Evolutionary conservation across 106 monocot species (phyloP), one percentile per base, ranked within the genome.

Genomic region (Triglochin maritima): DNA sequence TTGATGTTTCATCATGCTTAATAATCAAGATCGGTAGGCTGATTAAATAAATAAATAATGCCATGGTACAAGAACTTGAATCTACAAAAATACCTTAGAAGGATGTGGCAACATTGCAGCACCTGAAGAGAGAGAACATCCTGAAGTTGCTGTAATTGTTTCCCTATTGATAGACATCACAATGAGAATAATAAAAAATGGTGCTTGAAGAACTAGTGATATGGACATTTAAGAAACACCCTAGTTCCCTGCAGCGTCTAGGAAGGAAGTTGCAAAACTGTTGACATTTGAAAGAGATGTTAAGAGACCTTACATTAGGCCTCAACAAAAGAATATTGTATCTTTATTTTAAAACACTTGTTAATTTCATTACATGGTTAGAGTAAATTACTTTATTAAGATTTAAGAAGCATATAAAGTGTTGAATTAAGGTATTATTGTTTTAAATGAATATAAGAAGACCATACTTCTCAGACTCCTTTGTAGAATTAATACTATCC

Each of bases 41-140:
- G n/a, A 15, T 15, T 14, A 9, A 44, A 56, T 43, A 7, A 56
- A n/a, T 11, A 50, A 42, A 8, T n/a, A 17, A 59, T 8, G 11
- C 0, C 0, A 60, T 46, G 17, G 5, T 11, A 46, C 13, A 9
- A 43, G 51, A 61, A 69, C n/a, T 5, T n/a, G 41, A 63, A 9
- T 57, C 16, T 10, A 46, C 6, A 57, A 9, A 58, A 44, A 17
- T 77, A 93, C 92, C 88, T 93, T 93, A 58, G 93, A 83, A 75
- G 93, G 93, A 84, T 93, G 93, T 57, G 93, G 89, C 63, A 93
- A 69, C 67, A 93, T 71, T 57, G 93, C 77, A 65, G 78, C 89
- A 70, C 93, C 89, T 59, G 89, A 93, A 69, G 83, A 83, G 48
- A 93, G 81, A 49, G 46, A 75, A 58, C 83, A 69, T 46, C 48